These are phyloP conservation scores for Thamnidium elegans DNA, from an alignment of 192 early-diverging fungal species.

Conservation along the genomic window DNA sequence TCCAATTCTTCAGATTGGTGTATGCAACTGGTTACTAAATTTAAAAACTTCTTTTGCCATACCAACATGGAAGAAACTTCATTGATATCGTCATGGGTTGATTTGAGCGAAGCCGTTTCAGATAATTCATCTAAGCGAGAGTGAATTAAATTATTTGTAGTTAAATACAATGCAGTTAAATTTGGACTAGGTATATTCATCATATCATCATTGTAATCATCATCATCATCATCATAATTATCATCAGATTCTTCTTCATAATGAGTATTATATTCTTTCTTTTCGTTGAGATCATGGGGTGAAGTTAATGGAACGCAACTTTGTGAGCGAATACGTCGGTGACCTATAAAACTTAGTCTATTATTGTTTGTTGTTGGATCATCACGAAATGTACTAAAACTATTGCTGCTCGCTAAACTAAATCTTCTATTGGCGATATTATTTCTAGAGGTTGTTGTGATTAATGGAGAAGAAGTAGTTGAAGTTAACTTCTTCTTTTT, in stretches of 20 bases:
- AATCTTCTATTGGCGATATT: not conserved
- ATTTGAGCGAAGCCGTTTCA: constrained; percentile 19
- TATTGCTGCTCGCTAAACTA: constrained; percentile 5
- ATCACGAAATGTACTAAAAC: not conserved
- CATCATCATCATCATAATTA: not conserved
- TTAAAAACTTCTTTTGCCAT: constrained; percentile 22
- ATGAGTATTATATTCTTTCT: constrained; percentile 4
- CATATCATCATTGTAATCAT: constrained; percentile 7
- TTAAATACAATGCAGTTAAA: constrained; percentile 25
- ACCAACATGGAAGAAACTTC: not conserved
- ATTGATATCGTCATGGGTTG: not conserved
- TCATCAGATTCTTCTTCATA: constrained; percentile 6
- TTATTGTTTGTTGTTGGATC: not conserved
- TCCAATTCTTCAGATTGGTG: constrained; percentile 30
- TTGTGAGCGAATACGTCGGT: constrained; percentile 12
- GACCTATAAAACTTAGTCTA: not conserved
- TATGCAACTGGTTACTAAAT: constrained; percentile 22
- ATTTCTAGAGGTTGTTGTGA: not conserved
- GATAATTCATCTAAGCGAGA: constrained; percentile 32
- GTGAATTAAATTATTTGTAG: constrained; percentile 29
- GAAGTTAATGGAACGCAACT: not conserved
- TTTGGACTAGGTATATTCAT: constrained; percentile 16
- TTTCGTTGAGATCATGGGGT: not conserved
- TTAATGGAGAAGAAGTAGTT: not conserved
- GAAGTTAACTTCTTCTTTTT: not conserved